Base-by-base conservation (phyloP, 169 alveolate genomes). In the Sarcocystis neurona region DNA sequence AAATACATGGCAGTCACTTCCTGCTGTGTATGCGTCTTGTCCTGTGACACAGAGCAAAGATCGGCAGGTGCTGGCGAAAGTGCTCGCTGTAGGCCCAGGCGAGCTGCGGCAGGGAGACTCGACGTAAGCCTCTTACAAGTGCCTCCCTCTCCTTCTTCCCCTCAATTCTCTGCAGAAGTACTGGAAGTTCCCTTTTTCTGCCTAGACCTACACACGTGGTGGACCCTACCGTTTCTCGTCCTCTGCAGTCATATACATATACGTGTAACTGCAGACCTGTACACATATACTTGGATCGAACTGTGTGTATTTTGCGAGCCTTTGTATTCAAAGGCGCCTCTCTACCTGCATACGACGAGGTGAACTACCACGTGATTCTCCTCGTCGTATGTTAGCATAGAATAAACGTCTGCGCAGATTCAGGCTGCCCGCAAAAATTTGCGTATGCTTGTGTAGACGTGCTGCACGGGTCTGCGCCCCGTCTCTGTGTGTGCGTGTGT, bases 31-130 rank as follows among this genome's bases (percentile, higher is more conserved):
- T 15, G 63, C 20, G 63, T 53, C 63, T 53, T 53, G n/a, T 53
- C 63, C 63, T 20, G 10, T 53, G 10, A 20, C 63, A 53, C 63
- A 79, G 86, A 30, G 78, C 5, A 78, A 79, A 15, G 53, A 32
- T 30, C 63, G 72, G 90, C 79, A 85, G 58, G 70, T 68, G 63
- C 34, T 85, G 30, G 90, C 84, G 41, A 37, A 47, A 43, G 90
- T 85, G 47, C 70, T 85, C 44, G 90, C 75, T 3, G 60, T 79
- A 1, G 90, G 90, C 50, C 78, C 90, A 15, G 90, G 90, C 27
- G 77, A 70, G 44, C 85, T 43, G 85, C 89, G 4, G 56, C 23
- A 72, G 37, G 44, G 8, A 66, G 41, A 66, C 8, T 20, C 30
- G 10, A 12, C 77, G 5, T 27, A 15, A 15, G 30, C 30, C 12